Evolutionary conservation across 2,329 filamentous ascomycete genomes (phyloP), one percentile per base, ranked within the genome.

Genomic region (Tolypocladium nubicola): DNA sequence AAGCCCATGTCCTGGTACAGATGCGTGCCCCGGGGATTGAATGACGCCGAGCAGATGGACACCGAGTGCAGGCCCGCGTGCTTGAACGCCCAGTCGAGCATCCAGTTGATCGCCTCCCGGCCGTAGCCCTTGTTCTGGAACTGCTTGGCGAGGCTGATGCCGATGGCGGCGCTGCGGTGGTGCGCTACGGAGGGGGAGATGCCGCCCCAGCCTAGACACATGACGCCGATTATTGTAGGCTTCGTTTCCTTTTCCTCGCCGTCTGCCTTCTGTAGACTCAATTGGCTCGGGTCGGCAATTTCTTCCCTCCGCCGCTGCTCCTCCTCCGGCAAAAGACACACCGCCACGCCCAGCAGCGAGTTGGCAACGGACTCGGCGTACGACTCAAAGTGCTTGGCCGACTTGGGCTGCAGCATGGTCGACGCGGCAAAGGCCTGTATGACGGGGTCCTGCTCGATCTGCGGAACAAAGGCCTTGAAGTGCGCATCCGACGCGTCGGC

Each of bases 1-100:
- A 80, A 79, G 0, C 78, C 76, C 4, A 79, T 60, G 56, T 67
- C 67, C 64, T 72, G 63, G 61, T 79, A 79, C 62, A 80, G 58
- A 21, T 68, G 66, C 3, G 69, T 55, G 1, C 74, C 77, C 1
- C 74, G 68, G 33, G 65, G 62, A 57, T 79, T 80, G 61, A 69
- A 79, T 19, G 64, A 71, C 45, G 75, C 72, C 8, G 70, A 70
- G 11, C 65, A 61, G 19, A 80, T 68, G 39, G 65, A 66, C 37
- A 80, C 70, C 10, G 72, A 66, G 60, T 79, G 77, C 67, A 79
- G 59, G 9, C 73, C 73, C 4, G 68, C 75, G 35, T 69, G 67
- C 37, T 60, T 60, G 61, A 80, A 80, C 0, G 72, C 73, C 70
- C 75, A 79, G 52, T 75, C 69, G n/a, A 78, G 61, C 8, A 67